phyloP scores from a whole-genome alignment of 352 stramenopile genomes.

The Nothophytophthora sp. region DNA sequence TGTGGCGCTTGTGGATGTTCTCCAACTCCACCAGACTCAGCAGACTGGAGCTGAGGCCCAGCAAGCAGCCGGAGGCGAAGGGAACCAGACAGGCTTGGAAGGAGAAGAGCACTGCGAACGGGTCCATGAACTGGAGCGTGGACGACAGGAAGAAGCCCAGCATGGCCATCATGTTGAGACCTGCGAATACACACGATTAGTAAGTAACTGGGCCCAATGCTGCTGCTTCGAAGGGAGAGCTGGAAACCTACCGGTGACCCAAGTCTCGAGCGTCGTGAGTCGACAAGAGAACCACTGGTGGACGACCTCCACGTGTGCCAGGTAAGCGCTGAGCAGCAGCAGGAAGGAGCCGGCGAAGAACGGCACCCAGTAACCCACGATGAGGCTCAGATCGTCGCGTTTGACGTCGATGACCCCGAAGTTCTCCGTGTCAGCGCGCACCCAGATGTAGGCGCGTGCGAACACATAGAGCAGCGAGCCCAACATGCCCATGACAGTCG shows the following conservation, averaged over 20 bases:
- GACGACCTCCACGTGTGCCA: slow-evolving; percentile 82
- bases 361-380: slow-evolving; percentile 80
- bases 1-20: slow-evolving; percentile 78
- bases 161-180: slow-evolving; percentile 62
- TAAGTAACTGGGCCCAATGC: slow-evolving; percentile 14
- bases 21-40: slow-evolving; percentile 78
- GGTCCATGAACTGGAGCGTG: slow-evolving; percentile 84
- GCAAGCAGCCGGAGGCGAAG: slow-evolving; percentile 68
- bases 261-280: slow-evolving; percentile 53
- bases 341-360: slow-evolving; percentile 85
- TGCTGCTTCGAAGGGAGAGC: slow-evolving; percentile 1
- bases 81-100: slow-evolving; percentile 73
- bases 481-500: slow-evolving; percentile 54
- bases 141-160: slow-evolving; percentile 78
- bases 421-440: slow-evolving; percentile 54
- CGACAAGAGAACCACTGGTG: slow-evolving; percentile 84
- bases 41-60: slow-evolving; percentile 62
- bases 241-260: slow-evolving; percentile 45
- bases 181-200: slow-evolving; percentile 26
- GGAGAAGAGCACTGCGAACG: slow-evolving; percentile 74
- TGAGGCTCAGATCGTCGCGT: slow-evolving; percentile 58
- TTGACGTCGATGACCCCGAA: slow-evolving; percentile 80
- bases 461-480: slow-evolving; percentile 68
- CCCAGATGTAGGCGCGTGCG: slow-evolving; percentile 55
- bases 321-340: slow-evolving; percentile 71